Base-by-base conservation (phyloP, 2,329 filamentous ascomycete species). In the Aspergillus chevalieri region DNA sequence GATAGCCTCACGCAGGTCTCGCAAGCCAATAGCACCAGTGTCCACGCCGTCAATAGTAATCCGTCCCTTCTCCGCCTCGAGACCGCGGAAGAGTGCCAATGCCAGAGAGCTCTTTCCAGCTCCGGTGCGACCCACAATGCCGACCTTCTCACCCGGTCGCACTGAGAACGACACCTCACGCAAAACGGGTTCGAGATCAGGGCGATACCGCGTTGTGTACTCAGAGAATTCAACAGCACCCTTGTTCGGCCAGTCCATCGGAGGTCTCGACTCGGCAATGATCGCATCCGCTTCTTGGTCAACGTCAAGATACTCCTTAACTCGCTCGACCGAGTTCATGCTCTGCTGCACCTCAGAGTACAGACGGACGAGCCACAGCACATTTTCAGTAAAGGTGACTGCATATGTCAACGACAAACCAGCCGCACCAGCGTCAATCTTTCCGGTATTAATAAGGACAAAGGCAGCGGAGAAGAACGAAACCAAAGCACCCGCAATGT, bases 281-380 rank as follows among this genome's bases (percentile, higher is more conserved):
- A 95, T 76, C 1, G 87, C 78, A 0, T 80, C 76, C 1, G 93
- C 91, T 72, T 98, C 93, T 67, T 96, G 92, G 60, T 97, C 92
- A 1, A 98, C 87, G 42, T 97, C 89, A 33, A 97, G 80, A 65
- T 97, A 98, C 67, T 98, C 93, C 74, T 95, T 94, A 65, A 98
- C 86, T 63, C 93, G 88, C 72, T 98, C 93, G 44, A 97, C 91
- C 2, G 92, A 92, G 72, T 98, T 98, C 93, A 98, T 97, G 72
- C 96, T 97, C 71, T 98, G 93, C 72, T 98, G 93, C 63, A 97
- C 96, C 65, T 88, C 83, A 0, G 91, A 86, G 67, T 98, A 98
- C 12, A 96, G 78, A 43, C 93, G 85, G 26, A 98, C 91, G 48
- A 97, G 84, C 93, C 93, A 98, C 15, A 98, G 74, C 6, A 98